A percentile compares a stretch with the other conserved stretches of the same genome.
phyloP scores from a whole-genome alignment of 2,329 filamentous ascomycete species.

The Verticillium isaacii region DNA sequence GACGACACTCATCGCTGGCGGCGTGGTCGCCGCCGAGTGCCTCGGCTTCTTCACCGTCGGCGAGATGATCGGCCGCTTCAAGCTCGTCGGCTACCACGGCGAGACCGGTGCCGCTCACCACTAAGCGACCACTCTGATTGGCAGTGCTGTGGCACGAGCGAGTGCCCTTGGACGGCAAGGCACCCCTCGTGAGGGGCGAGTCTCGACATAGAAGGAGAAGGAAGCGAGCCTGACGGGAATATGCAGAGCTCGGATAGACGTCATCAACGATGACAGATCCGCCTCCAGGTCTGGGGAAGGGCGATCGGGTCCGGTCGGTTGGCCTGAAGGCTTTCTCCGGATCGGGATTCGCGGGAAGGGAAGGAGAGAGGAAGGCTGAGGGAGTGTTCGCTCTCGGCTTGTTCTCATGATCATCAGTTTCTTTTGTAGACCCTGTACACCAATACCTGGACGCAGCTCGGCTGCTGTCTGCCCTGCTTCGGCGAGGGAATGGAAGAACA shows the following conservation, averaged over 20 bases:
- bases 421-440: constrained; percentile 17
- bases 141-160: background rate
- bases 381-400: background rate
- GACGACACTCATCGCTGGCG: constrained; percentile 66
- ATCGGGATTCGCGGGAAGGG: background rate
- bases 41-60: constrained; percentile 97
- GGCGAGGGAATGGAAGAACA: background rate
- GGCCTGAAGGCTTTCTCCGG: background rate
- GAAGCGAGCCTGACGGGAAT: background rate
- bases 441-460: constrained; percentile 4
- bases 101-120: constrained; percentile 57
- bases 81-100: constrained; percentile 89
- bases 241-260: background rate
- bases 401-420: constrained; percentile 8
- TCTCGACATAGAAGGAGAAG: background rate
- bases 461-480: background rate
- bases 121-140: constrained; percentile 28
- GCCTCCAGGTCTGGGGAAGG: background rate
- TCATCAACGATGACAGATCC: background rate
- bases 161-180: background rate
- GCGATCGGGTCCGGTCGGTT: background rate
- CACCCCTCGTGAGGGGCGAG: background rate
- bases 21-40: constrained; percentile 78
- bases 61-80: constrained; percentile 93
- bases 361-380: background rate